These are phyloP conservation scores for Stagonosporopsis chrysanthemi DNA, from an alignment of 2,329 filamentous ascomycete genomes.

Conservation along the genomic window DNA sequence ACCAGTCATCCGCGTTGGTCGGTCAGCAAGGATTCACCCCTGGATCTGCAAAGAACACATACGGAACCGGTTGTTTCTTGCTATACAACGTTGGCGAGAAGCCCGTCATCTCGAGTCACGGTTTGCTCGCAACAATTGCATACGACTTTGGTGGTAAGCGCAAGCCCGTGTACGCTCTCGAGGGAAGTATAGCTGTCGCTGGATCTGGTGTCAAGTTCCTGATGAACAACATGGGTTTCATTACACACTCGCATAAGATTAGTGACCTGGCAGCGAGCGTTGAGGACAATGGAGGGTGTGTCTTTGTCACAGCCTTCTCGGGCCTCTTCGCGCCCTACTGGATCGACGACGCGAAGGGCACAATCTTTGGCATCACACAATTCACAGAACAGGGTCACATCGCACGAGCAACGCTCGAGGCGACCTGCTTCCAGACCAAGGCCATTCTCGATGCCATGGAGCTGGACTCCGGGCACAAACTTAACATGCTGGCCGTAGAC, in stretches of 20 bases:
- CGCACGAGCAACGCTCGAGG: slow-evolving; percentile 86
- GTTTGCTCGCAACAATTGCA: slow-evolving; percentile 84
- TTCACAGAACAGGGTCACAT: slow-evolving; percentile 87
- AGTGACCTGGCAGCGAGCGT: slow-evolving; percentile 70
- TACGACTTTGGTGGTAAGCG: slow-evolving; percentile 77
- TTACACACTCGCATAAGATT: slow-evolving; percentile 68
- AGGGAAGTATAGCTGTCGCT: slow-evolving; percentile 83
- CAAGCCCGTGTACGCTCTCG: slow-evolving; percentile 79
- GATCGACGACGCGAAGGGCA: slow-evolving; percentile 92
- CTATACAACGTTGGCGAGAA: slow-evolving; percentile 87
- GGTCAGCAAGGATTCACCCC: slow-evolving; percentile 85
- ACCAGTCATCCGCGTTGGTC: slow-evolving; percentile 85
- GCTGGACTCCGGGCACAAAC: slow-evolving; percentile 77
- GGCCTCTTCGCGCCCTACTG: slow-evolving; percentile 93
- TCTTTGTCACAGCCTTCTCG: slow-evolving; percentile 89
- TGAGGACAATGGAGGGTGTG: slow-evolving; percentile 80
- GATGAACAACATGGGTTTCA: slow-evolving; percentile 70
- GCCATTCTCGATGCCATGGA: slow-evolving; percentile 93
- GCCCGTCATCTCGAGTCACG: slow-evolving; percentile 84
- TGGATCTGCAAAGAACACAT: slow-evolving; percentile 88
- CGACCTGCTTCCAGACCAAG: slow-evolving; percentile 90
- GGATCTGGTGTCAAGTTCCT: slow-evolving; percentile 78
- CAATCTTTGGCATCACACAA: slow-evolving; percentile 81
- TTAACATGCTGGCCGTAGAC: slow-evolving; percentile 81
- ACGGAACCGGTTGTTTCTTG: slow-evolving; percentile 88